Percentiles rank a stretch among this genome's conserved stretches.
Evolutionary conservation across 1,284 basidiomycete species (phyloP).

Genomic region (Leccinum subrobustum): DNA sequence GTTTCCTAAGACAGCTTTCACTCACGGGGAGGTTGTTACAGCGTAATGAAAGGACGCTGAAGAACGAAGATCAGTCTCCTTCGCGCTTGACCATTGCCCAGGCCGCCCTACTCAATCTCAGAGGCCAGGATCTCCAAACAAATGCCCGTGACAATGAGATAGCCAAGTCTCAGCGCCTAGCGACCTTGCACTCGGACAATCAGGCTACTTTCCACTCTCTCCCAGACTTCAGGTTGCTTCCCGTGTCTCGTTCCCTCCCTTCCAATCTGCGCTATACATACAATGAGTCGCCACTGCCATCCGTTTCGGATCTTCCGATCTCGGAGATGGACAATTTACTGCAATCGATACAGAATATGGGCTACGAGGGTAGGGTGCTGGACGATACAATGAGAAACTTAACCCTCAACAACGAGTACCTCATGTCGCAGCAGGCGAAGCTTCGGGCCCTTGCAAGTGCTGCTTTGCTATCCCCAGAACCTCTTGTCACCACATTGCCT

Average conservation of each 20-base stretch:
- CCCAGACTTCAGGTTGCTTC: slow-evolving; percentile 6
- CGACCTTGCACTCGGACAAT: slow-evolving; percentile 2
- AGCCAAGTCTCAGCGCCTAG: slow-evolving; percentile 4
- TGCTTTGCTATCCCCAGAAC: slow-evolving; percentile 13
- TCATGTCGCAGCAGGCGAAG: slow-evolving; percentile 21
- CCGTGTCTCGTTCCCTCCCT: slow-evolving; percentile 22
- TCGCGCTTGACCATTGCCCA: slow-evolving; percentile 71
- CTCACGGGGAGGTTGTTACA: slow-evolving; percentile 17
- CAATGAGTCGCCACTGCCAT: slow-evolving; percentile 15
- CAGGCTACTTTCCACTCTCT: slow-evolving; percentile 2
- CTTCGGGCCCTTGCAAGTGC: slow-evolving; percentile 27
- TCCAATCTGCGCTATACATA: slow-evolving; percentile 18
- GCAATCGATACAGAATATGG: slow-evolving; percentile 28
- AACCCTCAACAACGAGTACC: slow-evolving; percentile 20
- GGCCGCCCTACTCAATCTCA: slow-evolving; percentile 69
- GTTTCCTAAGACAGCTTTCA: background rate
- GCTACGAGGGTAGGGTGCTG: slow-evolving; percentile 17
- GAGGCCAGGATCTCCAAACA: slow-evolving; percentile 53
- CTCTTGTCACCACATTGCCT: slow-evolving; percentile 9
- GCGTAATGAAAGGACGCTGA: slow-evolving; percentile 46
- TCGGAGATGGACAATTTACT: slow-evolving; percentile 24
- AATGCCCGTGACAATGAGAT: slow-evolving; percentile 6
- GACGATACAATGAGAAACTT: slow-evolving; percentile 14
- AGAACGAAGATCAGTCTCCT: slow-evolving; percentile 59
- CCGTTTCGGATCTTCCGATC: slow-evolving; percentile 14